phyloP scores from a whole-genome alignment of 257 asterid species.

The Rubia yunnanensis region DNA sequence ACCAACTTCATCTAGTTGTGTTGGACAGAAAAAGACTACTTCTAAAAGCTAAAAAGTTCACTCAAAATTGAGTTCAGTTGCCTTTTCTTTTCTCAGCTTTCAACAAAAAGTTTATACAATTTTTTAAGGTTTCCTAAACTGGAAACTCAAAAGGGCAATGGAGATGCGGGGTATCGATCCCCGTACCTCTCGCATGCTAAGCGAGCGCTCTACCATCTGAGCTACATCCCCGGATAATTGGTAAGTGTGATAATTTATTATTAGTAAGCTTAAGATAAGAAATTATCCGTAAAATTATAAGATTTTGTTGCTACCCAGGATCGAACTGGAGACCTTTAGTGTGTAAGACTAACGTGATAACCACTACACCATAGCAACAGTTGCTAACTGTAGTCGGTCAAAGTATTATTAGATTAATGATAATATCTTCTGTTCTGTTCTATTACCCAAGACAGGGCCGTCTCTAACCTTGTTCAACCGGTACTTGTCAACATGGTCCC shows the following conservation, averaged over 20 bases:
- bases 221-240: slow-evolving; percentile 99
- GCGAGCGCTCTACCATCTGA: slow-evolving; percentile 99
- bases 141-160: too few relatives aligned
- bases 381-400: too few relatives aligned
- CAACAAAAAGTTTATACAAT: too few relatives aligned
- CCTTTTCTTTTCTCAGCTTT: neutral
- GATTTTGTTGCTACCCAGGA: neutral
- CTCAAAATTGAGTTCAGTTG: neutral
- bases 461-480: too few relatives aligned
- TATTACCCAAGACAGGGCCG: too few relatives aligned
- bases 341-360: neutral
- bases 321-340: neutral
- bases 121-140: too few relatives aligned
- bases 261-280: too few relatives aligned
- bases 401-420: too few relatives aligned
- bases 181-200: slow-evolving; percentile 99
- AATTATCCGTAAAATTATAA: too few relatives aligned
- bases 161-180: slow-evolving; percentile 99
- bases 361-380: neutral
- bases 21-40: neutral
- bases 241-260: too few relatives aligned
- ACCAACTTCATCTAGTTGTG: slow-evolving; percentile 9
- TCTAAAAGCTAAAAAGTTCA: neutral
- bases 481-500: too few relatives aligned
- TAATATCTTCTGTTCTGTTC: too few relatives aligned